Percentiles rank a stretch among this genome's conserved stretches.
Evolutionary conservation across 345 rosid genomes (phyloP).

Genomic region (Garcia nutans): DNA sequence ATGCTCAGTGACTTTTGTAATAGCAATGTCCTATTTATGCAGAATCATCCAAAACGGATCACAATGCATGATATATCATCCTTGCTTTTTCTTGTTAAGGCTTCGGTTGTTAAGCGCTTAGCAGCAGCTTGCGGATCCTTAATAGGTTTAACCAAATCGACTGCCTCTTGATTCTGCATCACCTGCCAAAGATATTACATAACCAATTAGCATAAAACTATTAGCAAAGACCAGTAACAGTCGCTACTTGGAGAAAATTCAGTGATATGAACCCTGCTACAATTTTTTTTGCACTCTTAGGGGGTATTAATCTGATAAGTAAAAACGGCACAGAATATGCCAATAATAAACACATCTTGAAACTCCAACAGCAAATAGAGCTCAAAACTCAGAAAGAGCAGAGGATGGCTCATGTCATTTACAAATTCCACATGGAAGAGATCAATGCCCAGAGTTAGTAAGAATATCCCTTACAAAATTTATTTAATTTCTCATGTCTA

Average conservation of each 20-base stretch:
- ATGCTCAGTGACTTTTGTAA: neutral
- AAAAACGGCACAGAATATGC: neutral
- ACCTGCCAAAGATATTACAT: conserved; percentile 28
- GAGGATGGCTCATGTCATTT: neutral
- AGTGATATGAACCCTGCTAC: neutral
- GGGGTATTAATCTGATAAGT: neutral
- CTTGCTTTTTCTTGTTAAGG: conserved; percentile 58
- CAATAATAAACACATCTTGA: neutral
- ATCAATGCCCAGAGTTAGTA: neutral
- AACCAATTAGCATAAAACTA: neutral
- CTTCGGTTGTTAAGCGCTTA: conserved; percentile 50
- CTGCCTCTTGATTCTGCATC: conserved; percentile 46
- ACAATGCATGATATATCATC: conserved; percentile 60
- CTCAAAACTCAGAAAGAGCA: neutral
- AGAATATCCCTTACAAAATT: neutral
- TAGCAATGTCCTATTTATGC: neutral
- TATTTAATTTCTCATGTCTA: neutral
- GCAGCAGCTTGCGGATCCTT: conserved; percentile 59
- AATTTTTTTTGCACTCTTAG: neutral
- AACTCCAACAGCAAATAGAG: neutral
- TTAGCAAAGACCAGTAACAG: neutral
- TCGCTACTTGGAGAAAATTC: neutral
- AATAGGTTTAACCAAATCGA: conserved; percentile 44
- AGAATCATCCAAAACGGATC: conserved; percentile 48
- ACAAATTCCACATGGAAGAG: neutral